Evolutionary conservation across 495 filamentous ascomycete species (phyloP), one percentile per base, ranked within the genome.

Genomic region (Immersiella caudata): DNA sequence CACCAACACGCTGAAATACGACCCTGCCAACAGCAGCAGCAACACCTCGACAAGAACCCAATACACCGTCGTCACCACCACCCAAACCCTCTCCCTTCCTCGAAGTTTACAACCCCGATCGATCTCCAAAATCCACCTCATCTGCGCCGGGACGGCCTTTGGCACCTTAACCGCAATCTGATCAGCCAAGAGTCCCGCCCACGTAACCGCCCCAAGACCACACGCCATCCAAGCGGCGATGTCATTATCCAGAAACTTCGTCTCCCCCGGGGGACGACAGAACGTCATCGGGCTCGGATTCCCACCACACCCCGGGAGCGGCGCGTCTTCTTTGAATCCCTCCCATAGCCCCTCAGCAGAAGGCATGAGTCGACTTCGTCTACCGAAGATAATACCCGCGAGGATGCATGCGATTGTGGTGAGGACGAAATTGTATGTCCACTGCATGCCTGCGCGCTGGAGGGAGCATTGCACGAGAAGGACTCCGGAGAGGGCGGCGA

Each of bases 261-360:
- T 65, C 18, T 46, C 52, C 24, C 11, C 6, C 4, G 40, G 46
- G 49, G 25, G 62, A 33, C 55, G 16, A 21, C 67, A 68, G 16
- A 35, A 57, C 49, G 62, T 65, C 67, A 68, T 68, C 0, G 62
- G 67, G 56, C 62, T 68, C 25, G 67, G 67, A 51, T 68, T 68
- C 2, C 27, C 26, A 0, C 67, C 67, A 22, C 67, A 68, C 1
- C 2, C 16, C 6, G 55, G 22, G 5, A 68, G 40, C 20, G 36
- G 62, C n/a, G 49, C 55, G 25, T 64, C 52, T 4, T 60, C 40
- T n/a, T 36, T 36, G 55, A 60, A 68, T 9, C 56, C 1, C 6
- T 60, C 46, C 61, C 61, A 63, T 25, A 63, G 11, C 22, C 25
- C 20, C 5, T 40, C 24, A 24, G 49, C 61, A 14, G 40, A 24